Evolutionary conservation across 2,329 filamentous ascomycete genomes (phyloP), one percentile per base, ranked within the genome.

Genomic region (Colletotrichum lindemuthianum): DNA sequence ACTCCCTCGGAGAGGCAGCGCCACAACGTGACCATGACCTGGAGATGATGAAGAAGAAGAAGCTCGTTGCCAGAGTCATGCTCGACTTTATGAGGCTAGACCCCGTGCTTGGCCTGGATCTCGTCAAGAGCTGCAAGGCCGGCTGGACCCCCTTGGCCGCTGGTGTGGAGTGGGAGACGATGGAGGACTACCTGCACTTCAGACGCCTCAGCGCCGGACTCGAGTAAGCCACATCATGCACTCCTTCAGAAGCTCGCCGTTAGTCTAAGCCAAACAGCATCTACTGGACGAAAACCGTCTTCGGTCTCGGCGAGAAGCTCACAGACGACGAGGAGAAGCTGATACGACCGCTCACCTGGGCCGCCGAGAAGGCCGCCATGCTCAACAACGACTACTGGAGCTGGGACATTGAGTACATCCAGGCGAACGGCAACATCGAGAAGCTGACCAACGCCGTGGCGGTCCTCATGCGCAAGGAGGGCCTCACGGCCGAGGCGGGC

Each of bases 381-480:
- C 51, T 54, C 16, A 43, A 43, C 37, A 54, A 54, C 24, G 51
- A 54, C 39, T 54, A 54, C 51, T 54, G 37, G 37, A 54, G 51
- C 12, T 54, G 51, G 51, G 39, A 54, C 0, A 41, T 53, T 11
- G 50, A 53, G 13, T 53, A 41, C 16, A 32, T 40, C 13, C 50
- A 53, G 37, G 50, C 50, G n/a, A 40, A 40, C 16, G 34, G 40
- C 15, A 53, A 53, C 15, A 53, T 53, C 4, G 50, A 53, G 13
- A 53, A 16, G n/a, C 36, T 53, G 2, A 53, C 50, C 16, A 53
- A 53, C 36, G 50, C 50, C 12, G 50, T 53, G 15, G 50, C 50
- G 2, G 50, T 53, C 37, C 8, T 53, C 34, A 53, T 53, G 50
- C 3, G 50, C 0, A 53, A 53, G 34, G 50, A 53, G 15, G 50